Evolutionary conservation across 2,329 filamentous ascomycete species (phyloP), one percentile per base, ranked within the genome.

Genomic region (Colletotrichum lindemuthianum): DNA sequence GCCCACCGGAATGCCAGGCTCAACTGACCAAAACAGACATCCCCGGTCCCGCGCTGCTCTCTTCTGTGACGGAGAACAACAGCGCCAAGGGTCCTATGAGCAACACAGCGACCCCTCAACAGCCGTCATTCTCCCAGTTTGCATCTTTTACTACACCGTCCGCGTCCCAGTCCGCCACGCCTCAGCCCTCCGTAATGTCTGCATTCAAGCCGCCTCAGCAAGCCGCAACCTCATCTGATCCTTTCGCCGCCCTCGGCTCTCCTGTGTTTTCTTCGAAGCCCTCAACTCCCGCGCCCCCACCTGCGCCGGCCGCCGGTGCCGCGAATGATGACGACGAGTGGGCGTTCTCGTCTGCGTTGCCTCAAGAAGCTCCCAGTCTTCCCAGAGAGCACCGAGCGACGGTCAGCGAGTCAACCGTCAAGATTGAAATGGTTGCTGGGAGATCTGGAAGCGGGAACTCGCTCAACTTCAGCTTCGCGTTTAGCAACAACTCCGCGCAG

Each of bases 341-440:
- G 94, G 91, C 88, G 32, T 98, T 98, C 75, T 88, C 92, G 3
- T 98, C 95, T 0, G 90, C 95, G 0, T 83, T 97, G 12, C 95
- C 95, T 34, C 77, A 82, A 2, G 82, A 87, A 66, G 67, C 77
- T 13, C 72, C 82, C 15, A 72, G 78, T 65, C 84, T 87, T 39
- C 88, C 89, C 2, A 83, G 79, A 56, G 84, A 87, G 54, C 87
- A 92, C 69, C 86, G 87, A 51, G 80, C 90, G 16, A 84, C 83
- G 4, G 87, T 97, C 47, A 88, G 88, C 72, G 89, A 92, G 72
- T 90, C 88, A 2, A 84, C 81, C 47, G 80, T 98, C 50, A 87
- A 87, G 65, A 89, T 97, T 65, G 86, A 92, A 43, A 90, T 97
- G 75, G 81, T 89, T 43, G 90, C 92, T 6, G 86, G 84, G 24